Evolutionary conservation across 2,329 filamentous ascomycete species (phyloP), one percentile per base, ranked within the genome.

Genomic region (Remersonia thermophila): DNA sequence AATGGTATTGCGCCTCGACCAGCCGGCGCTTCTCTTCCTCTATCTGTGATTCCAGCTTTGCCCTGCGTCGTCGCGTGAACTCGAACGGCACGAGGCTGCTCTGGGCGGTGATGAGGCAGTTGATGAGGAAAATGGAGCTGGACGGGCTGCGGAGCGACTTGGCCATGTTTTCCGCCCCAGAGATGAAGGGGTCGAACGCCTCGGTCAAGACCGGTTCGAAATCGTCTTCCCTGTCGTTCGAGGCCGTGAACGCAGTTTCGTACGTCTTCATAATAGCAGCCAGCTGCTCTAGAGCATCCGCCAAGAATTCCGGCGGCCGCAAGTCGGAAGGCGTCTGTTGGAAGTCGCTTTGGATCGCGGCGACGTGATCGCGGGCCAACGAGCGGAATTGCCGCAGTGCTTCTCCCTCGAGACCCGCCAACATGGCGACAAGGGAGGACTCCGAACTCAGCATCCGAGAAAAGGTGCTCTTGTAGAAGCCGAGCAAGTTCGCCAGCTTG

Each of bases 401-500:
- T 41, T 83, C 83, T 13, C 75, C 70, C 53, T 91, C 80, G 1
- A 95, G 64, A 3, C 65, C 70, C 3, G 63, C 59, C 35, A 94
- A 72, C 2, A 78, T 69, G 3, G 81, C 77, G 0, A 87, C 66
- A 0, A 95, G 65, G 7, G 71, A 65, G 0, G 84, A 83, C 9
- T 77, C 67, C 2, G 67, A 49, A 2, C 83, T 80, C 1, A 96
- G 65, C 1, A 96, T 66, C 48, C 81, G 89, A 12, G 75, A 63
- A 54, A 96, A 95, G 1, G 87, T 95, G 43, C 75, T 69, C 20
- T 75, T 77, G 60, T 98, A 98, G 59, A 98, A 98, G 28, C 75
- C 77, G 29, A 96, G 69, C 2, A 98, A 66, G 49, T 93, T 95
- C 9, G 84, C 79, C 28, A 96, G 76, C 55, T 86, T 91, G 63